A percentile compares a stretch with the other conserved stretches of the same genome.
Conservation (phyloP, 2,329 filamentous ascomycete genomes). For the Penicillium sp. region DNA sequence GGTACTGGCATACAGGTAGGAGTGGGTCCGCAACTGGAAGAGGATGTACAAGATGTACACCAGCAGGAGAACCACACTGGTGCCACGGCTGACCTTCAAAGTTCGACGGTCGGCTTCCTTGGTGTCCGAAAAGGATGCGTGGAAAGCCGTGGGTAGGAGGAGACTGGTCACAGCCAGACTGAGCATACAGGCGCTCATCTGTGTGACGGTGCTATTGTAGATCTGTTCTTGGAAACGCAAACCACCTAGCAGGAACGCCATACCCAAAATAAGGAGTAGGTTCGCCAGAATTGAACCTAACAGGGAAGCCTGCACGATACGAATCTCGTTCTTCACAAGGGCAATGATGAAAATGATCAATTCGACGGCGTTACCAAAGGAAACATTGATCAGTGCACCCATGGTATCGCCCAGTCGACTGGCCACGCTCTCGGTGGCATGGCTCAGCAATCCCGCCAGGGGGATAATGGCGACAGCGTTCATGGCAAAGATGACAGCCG, state of each 20-base stretch:
- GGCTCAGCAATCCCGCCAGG: conserved; percentile 69
- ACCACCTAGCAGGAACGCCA: conserved; percentile 86
- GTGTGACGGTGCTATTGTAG: conserved; percentile 92
- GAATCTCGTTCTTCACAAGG: conserved; percentile 78
- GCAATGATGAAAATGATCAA: conserved; percentile 79
- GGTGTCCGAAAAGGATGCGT: conserved; percentile 74
- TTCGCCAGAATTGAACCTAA: conserved; percentile 90
- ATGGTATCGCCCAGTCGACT: conserved; percentile 71
- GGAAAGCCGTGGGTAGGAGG: conserved; percentile 86
- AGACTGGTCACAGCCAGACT: conserved; percentile 89
- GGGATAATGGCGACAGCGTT: conserved; percentile 77
- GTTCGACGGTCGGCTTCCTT: conserved; percentile 68
- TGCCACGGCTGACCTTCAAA: conserved; percentile 83
- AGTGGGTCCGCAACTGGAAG: conserved; percentile 89
- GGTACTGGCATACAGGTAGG: conserved; percentile 89
- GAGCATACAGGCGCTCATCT: conserved; percentile 92
- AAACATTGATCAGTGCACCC: conserved; percentile 73
- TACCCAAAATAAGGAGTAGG: conserved; percentile 83
- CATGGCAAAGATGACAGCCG: conserved; percentile 69
- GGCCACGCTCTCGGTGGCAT: conserved; percentile 75
- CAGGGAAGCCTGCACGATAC: conserved; percentile 87
- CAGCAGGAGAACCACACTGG: conserved; percentile 79
- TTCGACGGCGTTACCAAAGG: conserved; percentile 78
- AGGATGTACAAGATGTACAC: conserved; percentile 83
- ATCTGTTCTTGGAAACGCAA: conserved; percentile 88